Conservation (phyloP, 176 grass and related monocot species). For the Zea mays region DNA sequence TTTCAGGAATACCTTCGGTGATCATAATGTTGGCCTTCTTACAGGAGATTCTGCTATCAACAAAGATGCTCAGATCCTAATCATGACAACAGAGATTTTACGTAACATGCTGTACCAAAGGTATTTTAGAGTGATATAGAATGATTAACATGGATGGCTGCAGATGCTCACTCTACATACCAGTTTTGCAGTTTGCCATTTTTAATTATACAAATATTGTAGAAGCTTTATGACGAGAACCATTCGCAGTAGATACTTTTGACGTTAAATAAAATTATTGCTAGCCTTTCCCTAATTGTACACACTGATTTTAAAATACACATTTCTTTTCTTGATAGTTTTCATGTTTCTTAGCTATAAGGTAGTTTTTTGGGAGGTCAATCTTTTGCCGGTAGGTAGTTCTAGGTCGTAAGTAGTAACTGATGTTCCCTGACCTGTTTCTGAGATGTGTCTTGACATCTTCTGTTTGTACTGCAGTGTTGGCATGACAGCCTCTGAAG, state of each 20-base stretch:
- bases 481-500: conserved; percentile 75
- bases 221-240: conserved; percentile 7
- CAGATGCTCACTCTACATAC: conserved; percentile 25
- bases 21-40: conserved; percentile 93
- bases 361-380: conserved; percentile 24
- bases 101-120: conserved; percentile 99
- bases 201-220: conserved; percentile 19
- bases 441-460: conserved; percentile 34
- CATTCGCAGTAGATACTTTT: conserved; percentile 4
- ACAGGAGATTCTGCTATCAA: conserved; percentile 97
- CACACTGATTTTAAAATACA: conserved; percentile 3
- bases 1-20: conserved; percentile 83
- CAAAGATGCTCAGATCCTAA: conserved; percentile 90
- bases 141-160: conserved; percentile 17
- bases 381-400: conserved; percentile 28
- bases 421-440: conserved; percentile 30
- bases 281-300: conserved; percentile 18
- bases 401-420: conserved; percentile 33
- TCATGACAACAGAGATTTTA: conserved; percentile 99
- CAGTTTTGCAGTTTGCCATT: conserved; percentile 20
- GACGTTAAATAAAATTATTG: background rate
- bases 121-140: conserved; percentile 44
- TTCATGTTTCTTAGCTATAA: background rate
- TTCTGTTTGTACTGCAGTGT: conserved; percentile 68
- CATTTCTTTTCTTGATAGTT: conserved; percentile 25